Percentiles rank a stretch among this genome's conserved stretches.
Evolutionary conservation across 306 rosid genomes (phyloP).

Genomic region (Trifolium repens): DNA sequence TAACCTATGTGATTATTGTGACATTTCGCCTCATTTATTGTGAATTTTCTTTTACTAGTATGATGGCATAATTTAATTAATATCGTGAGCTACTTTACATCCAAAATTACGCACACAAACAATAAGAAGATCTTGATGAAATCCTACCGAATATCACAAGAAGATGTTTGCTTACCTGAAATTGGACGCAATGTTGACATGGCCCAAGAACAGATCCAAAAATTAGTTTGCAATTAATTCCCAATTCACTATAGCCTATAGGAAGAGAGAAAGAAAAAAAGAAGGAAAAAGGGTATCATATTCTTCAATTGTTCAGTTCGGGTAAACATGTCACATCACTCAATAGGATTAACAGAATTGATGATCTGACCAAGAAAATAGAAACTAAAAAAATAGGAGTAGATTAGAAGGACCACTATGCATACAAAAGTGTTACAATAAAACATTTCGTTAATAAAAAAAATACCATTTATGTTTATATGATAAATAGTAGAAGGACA

Average conservation of each 20-base stretch:
- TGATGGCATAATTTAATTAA: constrained; percentile 40
- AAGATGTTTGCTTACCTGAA: constrained; percentile 49
- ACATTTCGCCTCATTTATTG: constrained; percentile 19
- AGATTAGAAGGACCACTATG: constrained; percentile 52
- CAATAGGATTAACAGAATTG: constrained; percentile 23
- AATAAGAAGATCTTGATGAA: constrained; percentile 46
- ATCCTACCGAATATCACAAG: constrained; percentile 53
- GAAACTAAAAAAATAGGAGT: not conserved
- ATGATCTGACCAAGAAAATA: constrained; percentile 39
- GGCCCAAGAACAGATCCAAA: constrained; percentile 11
- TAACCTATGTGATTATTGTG: constrained; percentile 24
- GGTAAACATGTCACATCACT: constrained; percentile 49
- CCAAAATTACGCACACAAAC: constrained; percentile 54
- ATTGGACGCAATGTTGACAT: constrained; percentile 59
- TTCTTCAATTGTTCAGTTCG: constrained; percentile 39
- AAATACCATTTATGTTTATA: not conserved
- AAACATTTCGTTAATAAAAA: constrained; percentile 4
- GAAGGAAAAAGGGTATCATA: constrained; percentile 10
- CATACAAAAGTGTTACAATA: constrained; percentile 35
- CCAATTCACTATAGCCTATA: not conserved
- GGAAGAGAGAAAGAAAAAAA: constrained; percentile 26
- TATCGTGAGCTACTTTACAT: constrained; percentile 40
- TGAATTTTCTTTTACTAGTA: constrained; percentile 17
- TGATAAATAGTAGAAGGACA: constrained; percentile 41
- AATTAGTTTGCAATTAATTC: constrained; percentile 17